Conservation (phyloP, 768 basidiomycete species). For the Leucosporidium yakuticum region DNA sequence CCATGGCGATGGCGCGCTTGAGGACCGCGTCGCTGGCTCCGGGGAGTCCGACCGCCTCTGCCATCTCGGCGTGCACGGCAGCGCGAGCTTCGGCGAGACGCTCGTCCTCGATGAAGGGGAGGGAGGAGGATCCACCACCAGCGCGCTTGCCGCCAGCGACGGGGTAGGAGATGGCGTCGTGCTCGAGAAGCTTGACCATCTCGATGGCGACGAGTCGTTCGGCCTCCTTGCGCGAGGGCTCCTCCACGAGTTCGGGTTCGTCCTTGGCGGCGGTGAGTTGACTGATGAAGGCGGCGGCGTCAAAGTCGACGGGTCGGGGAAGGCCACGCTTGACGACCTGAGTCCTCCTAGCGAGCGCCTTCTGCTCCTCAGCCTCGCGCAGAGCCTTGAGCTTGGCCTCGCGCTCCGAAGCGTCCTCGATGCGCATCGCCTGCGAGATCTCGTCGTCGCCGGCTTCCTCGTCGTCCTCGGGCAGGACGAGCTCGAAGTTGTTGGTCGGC, state of each 20-base stretch:
- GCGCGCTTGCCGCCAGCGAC: constrained; percentile 77
- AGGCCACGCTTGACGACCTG: constrained; percentile 71
- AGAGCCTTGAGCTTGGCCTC: constrained; percentile 65
- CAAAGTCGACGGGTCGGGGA: constrained; percentile 79
- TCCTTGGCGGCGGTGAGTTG: constrained; percentile 53
- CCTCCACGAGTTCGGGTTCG: constrained; percentile 36
- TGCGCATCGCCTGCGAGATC: constrained; percentile 47
- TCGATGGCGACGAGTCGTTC: constrained; percentile 68
- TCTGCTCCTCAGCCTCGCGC: constrained; percentile 69
- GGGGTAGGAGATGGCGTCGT: constrained; percentile 82
- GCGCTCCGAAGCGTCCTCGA: constrained; percentile 88
- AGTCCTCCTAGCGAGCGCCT: constrained; percentile 73
- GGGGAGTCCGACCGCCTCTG: constrained; percentile 72
- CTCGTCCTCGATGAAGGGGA: constrained; percentile 71
- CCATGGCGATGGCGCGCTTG: constrained; percentile 59
- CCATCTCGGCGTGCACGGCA: constrained; percentile 73
- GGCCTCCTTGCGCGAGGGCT: constrained; percentile 49
- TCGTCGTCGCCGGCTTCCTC: constrained; percentile 50
- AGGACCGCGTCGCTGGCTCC: constrained; percentile 72
- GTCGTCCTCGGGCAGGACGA: constrained; percentile 84
- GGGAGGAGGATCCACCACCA: constrained; percentile 59
- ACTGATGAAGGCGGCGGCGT: constrained; percentile 59
- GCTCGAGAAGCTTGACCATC: constrained; percentile 68
- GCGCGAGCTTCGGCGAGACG: constrained; percentile 62
- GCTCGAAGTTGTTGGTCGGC: constrained; percentile 95